Base-by-base conservation (phyloP, 2,329 filamentous ascomycete species). In the Pseudopyrenochaeta lycopersici region DNA sequence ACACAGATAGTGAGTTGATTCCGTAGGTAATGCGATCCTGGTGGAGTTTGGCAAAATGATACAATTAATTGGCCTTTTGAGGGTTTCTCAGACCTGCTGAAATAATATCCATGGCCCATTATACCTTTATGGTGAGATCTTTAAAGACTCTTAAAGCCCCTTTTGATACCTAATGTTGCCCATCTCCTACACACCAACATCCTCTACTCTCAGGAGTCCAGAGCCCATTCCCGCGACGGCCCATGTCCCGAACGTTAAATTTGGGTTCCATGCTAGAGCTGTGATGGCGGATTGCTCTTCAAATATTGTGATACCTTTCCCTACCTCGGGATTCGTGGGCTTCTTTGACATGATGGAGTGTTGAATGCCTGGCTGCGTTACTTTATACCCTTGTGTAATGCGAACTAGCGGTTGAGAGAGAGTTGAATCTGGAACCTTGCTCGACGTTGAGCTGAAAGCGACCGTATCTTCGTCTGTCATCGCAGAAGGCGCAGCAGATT, bases 201-300 rank as follows among this genome's bases (percentile, higher is more conserved):
- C 81, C 63, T 83, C 81, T 0, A 83, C 77, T 46, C 81, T 77
- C 32, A 83, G 51, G 51, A 83, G 58, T 9, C 81, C 81, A 67
- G 76, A 76, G 2, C 74, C 80, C 70, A 79, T 77, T 2, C 80
- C 81, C 15, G 81, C 81, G 4, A 79, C 79, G 6, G 81, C 81
- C 81, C 81, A 84, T 0, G 79, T 79, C 6, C 78, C 81, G 52
- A 69, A 79, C 36, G 70, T 74, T 18, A 79, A 27, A 63, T 83
- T 84, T n/a, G 78, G 78, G 63, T 84, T 84, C 81, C 81, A 84
- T 12, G 76, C 73, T 39, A 83, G 62, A 7, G 73, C 69, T 15
- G 78, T 79, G 5, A 82, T 68, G 1, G 76, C 76, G 10, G 76
- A 77, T 49, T 76, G 68, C 58, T 78, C 75, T 44, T 82, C 81